phyloP scores from a whole-genome alignment of 495 filamentous ascomycete species.

The Astrothelium subdiscretum region DNA sequence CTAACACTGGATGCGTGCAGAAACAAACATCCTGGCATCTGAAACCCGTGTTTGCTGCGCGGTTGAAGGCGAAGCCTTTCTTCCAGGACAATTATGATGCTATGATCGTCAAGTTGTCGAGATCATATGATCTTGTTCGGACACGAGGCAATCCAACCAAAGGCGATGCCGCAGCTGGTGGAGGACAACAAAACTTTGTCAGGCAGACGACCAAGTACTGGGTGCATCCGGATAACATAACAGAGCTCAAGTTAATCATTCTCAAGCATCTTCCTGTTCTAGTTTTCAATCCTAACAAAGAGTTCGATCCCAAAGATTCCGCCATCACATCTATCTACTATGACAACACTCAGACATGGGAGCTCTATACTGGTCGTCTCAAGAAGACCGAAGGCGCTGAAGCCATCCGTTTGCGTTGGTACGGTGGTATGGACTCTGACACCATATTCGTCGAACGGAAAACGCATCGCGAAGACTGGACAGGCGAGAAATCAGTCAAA shows the following conservation, averaged over 20 bases:
- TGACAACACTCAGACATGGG: conserved; percentile 87
- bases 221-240: conserved; percentile 98
- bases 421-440: conserved; percentile 87
- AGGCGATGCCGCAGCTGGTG: conserved; percentile 84
- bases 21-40: conserved; percentile 94
- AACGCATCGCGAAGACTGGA: conserved; percentile 98
- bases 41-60: conserved; percentile 83
- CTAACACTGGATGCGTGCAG: neutral
- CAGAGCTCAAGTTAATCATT: conserved; percentile 92
- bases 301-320: conserved; percentile 78
- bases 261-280: conserved; percentile 95
- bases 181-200: conserved; percentile 88
- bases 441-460: conserved; percentile 97
- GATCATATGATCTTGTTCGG: conserved; percentile 86
- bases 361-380: conserved; percentile 82
- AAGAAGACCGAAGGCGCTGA: conserved; percentile 98
- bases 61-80: conserved; percentile 90
- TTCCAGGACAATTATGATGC: conserved; percentile 98
- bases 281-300: conserved; percentile 95
- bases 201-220: conserved; percentile 98
- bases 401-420: conserved; percentile 93
- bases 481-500: conserved; percentile 96
- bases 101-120: conserved; percentile 89
- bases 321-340: conserved; percentile 98
- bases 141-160: conserved; percentile 85